Conservation (phyloP, 2,329 filamentous ascomycete species). For the Periconia sp. region DNA sequence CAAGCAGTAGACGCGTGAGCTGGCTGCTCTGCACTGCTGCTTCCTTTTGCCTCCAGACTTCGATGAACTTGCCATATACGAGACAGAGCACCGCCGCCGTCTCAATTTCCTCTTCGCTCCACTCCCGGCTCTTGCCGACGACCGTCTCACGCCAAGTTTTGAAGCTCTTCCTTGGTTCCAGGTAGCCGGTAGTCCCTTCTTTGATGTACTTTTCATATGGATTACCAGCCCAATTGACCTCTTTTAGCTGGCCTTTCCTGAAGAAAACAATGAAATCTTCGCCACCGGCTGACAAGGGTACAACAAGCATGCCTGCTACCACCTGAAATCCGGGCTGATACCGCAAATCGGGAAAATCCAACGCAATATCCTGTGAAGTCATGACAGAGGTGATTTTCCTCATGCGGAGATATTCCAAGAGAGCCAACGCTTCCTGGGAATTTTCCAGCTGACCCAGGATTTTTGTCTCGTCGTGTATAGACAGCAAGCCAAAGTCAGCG, state of each 20-base stretch:
- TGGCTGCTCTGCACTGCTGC: slow-evolving; percentile 79
- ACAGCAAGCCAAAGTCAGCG: slow-evolving; percentile 82
- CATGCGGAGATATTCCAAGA: slow-evolving; percentile 83
- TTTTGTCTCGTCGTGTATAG: slow-evolving; percentile 86
- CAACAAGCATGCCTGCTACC: slow-evolving; percentile 77
- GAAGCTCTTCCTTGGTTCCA: slow-evolving; percentile 80
- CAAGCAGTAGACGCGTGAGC: slow-evolving; percentile 74
- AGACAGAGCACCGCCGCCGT: slow-evolving; percentile 85
- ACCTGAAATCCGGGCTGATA: slow-evolving; percentile 78
- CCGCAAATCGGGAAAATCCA: slow-evolving; percentile 78
- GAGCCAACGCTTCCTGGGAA: slow-evolving; percentile 78
- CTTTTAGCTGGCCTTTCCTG: slow-evolving; percentile 71
- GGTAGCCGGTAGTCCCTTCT: slow-evolving; percentile 70
- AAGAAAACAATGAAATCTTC: slow-evolving; percentile 91
- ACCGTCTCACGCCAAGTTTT: slow-evolving; percentile 80
- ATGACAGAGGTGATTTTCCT: slow-evolving; percentile 73
- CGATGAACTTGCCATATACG: slow-evolving; percentile 87
- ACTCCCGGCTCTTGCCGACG: slow-evolving; percentile 79
- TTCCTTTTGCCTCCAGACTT: slow-evolving; percentile 91
- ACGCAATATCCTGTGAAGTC: slow-evolving; percentile 72
- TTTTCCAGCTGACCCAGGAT: slow-evolving; percentile 74
- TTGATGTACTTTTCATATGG: slow-evolving; percentile 78
- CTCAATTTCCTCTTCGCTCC: slow-evolving; percentile 86
- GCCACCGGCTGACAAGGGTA: slow-evolving; percentile 75
- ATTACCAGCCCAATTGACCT: slow-evolving; percentile 85